Percentiles rank a stretch among this genome's conserved stretches.
These are phyloP conservation scores for Solanum corneliomulleri DNA, from an alignment of 257 asterid species.

Conservation along the genomic window DNA sequence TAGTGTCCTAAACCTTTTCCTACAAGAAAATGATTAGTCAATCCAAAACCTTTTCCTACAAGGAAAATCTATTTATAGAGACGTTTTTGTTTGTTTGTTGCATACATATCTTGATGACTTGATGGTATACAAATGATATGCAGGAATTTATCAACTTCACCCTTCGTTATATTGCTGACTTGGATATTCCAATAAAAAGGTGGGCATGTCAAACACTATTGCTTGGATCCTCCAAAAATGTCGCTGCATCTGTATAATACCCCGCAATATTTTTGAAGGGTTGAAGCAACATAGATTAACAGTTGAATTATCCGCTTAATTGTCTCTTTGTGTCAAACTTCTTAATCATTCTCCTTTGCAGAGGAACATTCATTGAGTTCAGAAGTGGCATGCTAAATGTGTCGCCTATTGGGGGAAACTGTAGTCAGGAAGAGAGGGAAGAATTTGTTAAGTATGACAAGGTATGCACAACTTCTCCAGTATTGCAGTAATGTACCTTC, in stretches of 20 bases:
- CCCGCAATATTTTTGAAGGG: neutral
- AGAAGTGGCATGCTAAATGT: conserved; percentile 94
- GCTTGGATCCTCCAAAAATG: neutral
- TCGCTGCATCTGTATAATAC: neutral
- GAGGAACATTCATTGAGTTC: conserved; percentile 92
- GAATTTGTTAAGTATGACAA: conserved; percentile 86
- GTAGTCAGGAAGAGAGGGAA: conserved; percentile 88
- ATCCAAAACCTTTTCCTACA: too few species aligned
- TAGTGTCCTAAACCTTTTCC: too few species aligned
- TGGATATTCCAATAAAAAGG: conserved; percentile 96
- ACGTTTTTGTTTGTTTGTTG: neutral
- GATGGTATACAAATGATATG: conserved; percentile 2
- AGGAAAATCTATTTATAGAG: too few species aligned
- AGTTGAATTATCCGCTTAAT: neutral
- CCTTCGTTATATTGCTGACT: conserved; percentile 84
- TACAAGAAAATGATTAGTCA: too few species aligned
- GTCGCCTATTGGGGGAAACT: conserved; percentile 89
- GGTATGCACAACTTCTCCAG: conserved; percentile 30
- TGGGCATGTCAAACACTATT: conserved; percentile 10
- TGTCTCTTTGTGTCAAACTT: neutral
- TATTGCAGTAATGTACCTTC: neutral
- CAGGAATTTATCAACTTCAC: conserved; percentile 91
- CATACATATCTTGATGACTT: neutral
- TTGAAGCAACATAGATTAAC: neutral
- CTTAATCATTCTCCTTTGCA: conserved; percentile 10